Conservation (phyloP, 768 basidiomycete species). For the Boletus sp. region DNA sequence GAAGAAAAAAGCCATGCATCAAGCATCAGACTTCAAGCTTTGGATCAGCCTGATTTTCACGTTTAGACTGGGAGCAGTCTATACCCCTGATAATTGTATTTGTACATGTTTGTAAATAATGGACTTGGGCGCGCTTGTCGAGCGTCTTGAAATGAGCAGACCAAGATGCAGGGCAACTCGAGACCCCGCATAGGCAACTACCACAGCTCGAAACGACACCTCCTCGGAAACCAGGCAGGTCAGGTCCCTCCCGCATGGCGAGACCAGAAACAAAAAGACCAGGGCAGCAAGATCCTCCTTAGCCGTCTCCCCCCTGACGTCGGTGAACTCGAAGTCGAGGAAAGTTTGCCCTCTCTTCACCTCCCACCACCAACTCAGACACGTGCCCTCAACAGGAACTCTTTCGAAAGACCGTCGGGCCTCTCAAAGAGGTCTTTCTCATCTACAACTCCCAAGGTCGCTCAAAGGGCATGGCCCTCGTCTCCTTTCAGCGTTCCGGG, state of each 20-base stretch:
- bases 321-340: constrained; percentile 64
- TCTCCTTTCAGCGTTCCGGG: constrained; percentile 57
- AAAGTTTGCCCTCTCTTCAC: constrained; percentile 26
- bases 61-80: too few species aligned
- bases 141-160: too few species aligned
- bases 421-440: constrained; percentile 64
- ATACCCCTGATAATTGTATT: not conserved
- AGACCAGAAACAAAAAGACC: constrained; percentile 35
- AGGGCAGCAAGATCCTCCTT: constrained; percentile 65
- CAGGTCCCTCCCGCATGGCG: constrained; percentile 64
- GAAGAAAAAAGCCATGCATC: too few species aligned
- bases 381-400: constrained; percentile 49
- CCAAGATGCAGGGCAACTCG: not conserved
- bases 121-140: not conserved
- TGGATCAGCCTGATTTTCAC: too few species aligned
- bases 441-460: constrained; percentile 72
- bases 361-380: constrained; percentile 1
- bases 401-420: constrained; percentile 74
- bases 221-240: constrained; percentile 57
- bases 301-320: constrained; percentile 69
- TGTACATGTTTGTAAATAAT: constrained; percentile 2
- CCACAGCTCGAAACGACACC: constrained; percentile 50
- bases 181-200: constrained; percentile 42
- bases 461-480: constrained; percentile 80
- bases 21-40: too few species aligned